Evolutionary conservation across 495 filamentous ascomycete species (phyloP).

Genomic region (Daldinia decipiens): DNA sequence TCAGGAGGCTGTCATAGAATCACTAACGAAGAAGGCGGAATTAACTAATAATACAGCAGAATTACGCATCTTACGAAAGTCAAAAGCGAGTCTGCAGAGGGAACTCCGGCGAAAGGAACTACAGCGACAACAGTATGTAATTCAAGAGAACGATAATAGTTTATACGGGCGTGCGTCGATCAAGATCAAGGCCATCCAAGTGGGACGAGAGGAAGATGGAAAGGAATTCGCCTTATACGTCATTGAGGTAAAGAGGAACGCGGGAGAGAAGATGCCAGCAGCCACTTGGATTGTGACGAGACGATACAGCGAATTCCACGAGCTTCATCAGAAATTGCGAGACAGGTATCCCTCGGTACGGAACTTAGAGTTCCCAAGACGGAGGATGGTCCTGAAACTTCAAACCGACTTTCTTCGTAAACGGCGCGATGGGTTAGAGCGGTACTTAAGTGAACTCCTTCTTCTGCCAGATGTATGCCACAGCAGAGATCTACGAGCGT

Average conservation of each 20-base stretch:
- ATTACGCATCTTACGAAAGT: slow-evolving; percentile 90
- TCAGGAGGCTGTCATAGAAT: slow-evolving; percentile 92
- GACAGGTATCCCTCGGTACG: slow-evolving; percentile 85
- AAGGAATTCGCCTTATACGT: slow-evolving; percentile 94
- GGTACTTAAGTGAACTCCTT: slow-evolving; percentile 85
- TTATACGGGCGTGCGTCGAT: slow-evolving; percentile 91
- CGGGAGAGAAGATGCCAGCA: slow-evolving; percentile 87
- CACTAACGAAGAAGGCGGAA: slow-evolving; percentile 91
- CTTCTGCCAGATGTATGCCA: slow-evolving; percentile 92
- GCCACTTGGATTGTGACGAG: slow-evolving; percentile 83
- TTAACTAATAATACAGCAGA: slow-evolving; percentile 96
- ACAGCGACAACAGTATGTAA: slow-evolving; percentile 95
- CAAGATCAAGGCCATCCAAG: slow-evolving; percentile 89
- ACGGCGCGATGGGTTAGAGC: slow-evolving; percentile 80
- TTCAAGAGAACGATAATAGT: slow-evolving; percentile 98
- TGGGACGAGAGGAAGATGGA: slow-evolving; percentile 90
- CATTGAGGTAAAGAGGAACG: slow-evolving; percentile 88
- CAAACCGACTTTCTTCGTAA: slow-evolving; percentile 96
- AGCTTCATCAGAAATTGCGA: slow-evolving; percentile 89
- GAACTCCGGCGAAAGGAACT: slow-evolving; percentile 95
- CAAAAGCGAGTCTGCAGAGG: slow-evolving; percentile 88
- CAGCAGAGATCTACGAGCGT: slow-evolving; percentile 89
- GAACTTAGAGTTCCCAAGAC: slow-evolving; percentile 88
- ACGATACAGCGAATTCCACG: slow-evolving; percentile 96
- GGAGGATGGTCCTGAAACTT: slow-evolving; percentile 93